These are phyloP conservation scores for Passiflora organensis DNA, from an alignment of 345 rosid genomes.

Conservation along the genomic window DNA sequence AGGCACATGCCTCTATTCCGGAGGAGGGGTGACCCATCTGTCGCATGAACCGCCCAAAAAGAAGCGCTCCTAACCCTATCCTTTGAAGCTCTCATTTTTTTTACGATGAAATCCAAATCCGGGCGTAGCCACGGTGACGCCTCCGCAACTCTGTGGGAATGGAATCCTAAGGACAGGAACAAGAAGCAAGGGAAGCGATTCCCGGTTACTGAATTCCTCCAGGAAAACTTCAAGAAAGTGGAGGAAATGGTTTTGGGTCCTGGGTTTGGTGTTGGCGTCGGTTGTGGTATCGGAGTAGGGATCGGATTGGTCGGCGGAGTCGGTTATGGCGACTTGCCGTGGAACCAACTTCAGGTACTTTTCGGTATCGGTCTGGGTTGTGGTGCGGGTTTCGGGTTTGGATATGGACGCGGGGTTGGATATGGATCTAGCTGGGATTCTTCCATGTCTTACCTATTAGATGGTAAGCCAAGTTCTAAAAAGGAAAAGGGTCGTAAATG, in stretches of 20 bases:
- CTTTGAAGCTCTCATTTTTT: too few relatives aligned
- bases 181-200: constrained; percentile 23
- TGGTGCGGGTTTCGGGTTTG: constrained; percentile 50
- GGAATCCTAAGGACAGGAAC: constrained; percentile 16
- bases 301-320: constrained; percentile 46
- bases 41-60: too few relatives aligned
- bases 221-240: constrained; percentile 21
- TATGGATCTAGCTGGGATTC: constrained; percentile 39
- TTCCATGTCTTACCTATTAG: neutral
- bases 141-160: constrained; percentile 28
- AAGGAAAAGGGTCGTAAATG: constrained; percentile 6
- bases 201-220: constrained; percentile 34
- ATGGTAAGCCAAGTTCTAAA: constrained; percentile 12
- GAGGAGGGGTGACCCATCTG: too few relatives aligned
- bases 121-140: constrained; percentile 1
- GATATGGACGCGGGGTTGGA: constrained; percentile 53
- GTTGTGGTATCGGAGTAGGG: constrained; percentile 51
- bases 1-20: too few relatives aligned
- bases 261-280: constrained; percentile 46
- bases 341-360: constrained; percentile 36
- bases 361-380: constrained; percentile 53
- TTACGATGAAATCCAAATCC: constrained; percentile 22
- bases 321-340: constrained; percentile 37
- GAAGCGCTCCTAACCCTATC: too few relatives aligned
- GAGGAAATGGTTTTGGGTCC: constrained; percentile 40